Conservation (phyloP, 2,329 filamentous ascomycete species). For the Talaromyces sp. region DNA sequence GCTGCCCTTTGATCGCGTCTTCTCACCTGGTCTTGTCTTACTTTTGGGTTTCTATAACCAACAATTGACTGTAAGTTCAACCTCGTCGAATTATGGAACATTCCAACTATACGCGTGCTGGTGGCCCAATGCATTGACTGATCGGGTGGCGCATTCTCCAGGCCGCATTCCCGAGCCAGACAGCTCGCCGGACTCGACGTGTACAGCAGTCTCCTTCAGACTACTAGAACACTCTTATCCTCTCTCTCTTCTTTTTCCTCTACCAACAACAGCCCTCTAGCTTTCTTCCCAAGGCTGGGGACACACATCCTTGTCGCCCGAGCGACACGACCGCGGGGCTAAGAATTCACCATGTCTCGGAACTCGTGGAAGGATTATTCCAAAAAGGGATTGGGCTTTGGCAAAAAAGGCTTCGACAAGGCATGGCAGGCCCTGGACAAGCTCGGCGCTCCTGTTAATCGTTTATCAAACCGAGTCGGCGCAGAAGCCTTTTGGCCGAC, state of each 20-base stretch:
- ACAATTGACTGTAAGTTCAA: slow-evolving; percentile 1
- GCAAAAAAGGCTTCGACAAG: slow-evolving; percentile 68
- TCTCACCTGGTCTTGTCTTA: not conserved
- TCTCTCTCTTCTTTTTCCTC: not conserved
- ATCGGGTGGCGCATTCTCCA: slow-evolving; percentile 9
- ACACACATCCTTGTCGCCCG: slow-evolving; percentile 3
- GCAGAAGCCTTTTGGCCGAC: slow-evolving; percentile 81
- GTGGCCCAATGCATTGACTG: slow-evolving; percentile 3
- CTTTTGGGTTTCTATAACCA: not conserved
- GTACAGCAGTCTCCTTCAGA: not conserved
- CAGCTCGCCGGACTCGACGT: not conserved
- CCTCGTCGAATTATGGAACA: not conserved
- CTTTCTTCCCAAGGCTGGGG: not conserved
- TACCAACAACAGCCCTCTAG: not conserved
- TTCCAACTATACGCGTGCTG: not conserved
- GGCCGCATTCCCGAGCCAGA: slow-evolving; percentile 3
- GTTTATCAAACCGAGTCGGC: slow-evolving; percentile 73
- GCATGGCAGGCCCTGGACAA: slow-evolving; percentile 64
- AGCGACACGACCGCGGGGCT: slow-evolving; percentile 3
- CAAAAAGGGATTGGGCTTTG: slow-evolving; percentile 29
- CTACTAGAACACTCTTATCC: not conserved
- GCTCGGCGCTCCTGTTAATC: slow-evolving; percentile 71
- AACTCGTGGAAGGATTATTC: slow-evolving; percentile 49
- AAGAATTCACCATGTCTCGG: slow-evolving; percentile 24
- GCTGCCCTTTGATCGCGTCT: not conserved